phyloP scores from a whole-genome alignment of 2,329 filamentous ascomycete species.

The Fusarium drepaniforme region DNA sequence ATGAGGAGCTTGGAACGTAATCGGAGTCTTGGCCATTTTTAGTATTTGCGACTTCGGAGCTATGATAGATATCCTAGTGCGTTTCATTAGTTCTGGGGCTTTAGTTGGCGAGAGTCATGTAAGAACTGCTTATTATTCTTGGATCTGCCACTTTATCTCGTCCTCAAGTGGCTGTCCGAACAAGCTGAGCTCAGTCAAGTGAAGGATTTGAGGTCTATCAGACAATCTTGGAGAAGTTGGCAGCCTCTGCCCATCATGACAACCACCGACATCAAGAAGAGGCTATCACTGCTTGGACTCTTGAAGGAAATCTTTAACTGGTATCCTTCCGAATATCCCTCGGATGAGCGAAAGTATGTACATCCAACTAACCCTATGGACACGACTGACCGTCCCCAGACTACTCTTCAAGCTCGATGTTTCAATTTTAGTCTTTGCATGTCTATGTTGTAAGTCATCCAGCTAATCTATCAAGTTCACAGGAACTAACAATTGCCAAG shows the following conservation, averaged over 20 bases:
- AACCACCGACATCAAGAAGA: not conserved
- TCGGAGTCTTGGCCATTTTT: not conserved
- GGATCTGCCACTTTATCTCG: not conserved
- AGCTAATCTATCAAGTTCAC: fast-evolving
- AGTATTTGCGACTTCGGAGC: not conserved
- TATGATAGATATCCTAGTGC: not conserved
- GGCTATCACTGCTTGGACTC: not conserved
- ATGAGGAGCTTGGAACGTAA: not conserved
- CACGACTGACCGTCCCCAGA: not conserved
- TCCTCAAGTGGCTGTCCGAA: not conserved
- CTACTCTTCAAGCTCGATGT: not conserved
- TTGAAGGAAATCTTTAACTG: conserved; percentile 9
- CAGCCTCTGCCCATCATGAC: not conserved
- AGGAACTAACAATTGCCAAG: not conserved
- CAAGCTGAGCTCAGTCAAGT: not conserved
- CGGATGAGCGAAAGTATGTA: conserved; percentile 35
- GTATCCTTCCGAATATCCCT: conserved; percentile 40
- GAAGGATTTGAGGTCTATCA: not conserved
- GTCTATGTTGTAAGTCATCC: not conserved
- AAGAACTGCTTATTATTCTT: not conserved
- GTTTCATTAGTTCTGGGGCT: not conserved
- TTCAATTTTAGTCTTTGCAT: not conserved
- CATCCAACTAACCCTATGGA: not conserved
- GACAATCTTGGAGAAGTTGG: not conserved
- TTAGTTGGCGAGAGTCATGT: not conserved